Base-by-base conservation (phyloP, 2,329 filamentous ascomycete species). In the Phoma sp. region DNA sequence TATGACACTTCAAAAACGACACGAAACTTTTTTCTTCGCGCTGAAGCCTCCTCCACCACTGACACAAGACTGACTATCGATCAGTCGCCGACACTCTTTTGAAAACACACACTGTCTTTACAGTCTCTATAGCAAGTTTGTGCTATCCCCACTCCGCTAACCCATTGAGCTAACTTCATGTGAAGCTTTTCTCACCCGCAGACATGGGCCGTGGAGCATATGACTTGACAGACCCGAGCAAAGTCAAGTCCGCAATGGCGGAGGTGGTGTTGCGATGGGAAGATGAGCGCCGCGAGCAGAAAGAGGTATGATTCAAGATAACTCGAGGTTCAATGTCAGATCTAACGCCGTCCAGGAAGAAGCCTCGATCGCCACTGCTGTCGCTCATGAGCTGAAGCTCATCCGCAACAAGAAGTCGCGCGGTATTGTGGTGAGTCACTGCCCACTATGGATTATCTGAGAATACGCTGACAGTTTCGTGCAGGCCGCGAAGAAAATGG, bases 121-220 rank as follows among this genome's bases (percentile, higher is more conserved):
- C 18, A n/a, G n/a, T n/a, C n/a, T n/a, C n/a, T n/a, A n/a, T n/a
- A n/a, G n/a, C 18, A 18, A 18, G 18, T 18, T 18, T 18, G 18
- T 18, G 2, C 18, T 18, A 18, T 18, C 18, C 2, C 18, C 18
- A 2, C 18, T 18, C 18, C 2, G 2, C 18, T 18, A 2, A 18
- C 18, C 18, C 18, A 18, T 18, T 2, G 2, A 18, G 2, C 18
- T 18, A 2, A 18, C 18, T 2, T 18, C 2, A 2, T 18, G 18
- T 18, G 18, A 18, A 18, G 18, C 18, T 18, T 18, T 18, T 2
- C 2, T 18, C 18, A 2, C 2, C 27, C 7, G n/a, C 3, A 2
- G 56, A 10, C 13, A 68, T 68, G 64, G 60, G 60, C 0, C 64
- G 62, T 1, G 61, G 55, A 1, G 65, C 38, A 4, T 69, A 69